Evolutionary conservation across 768 basidiomycete species (phyloP).

Genomic region (Rhodotorula kratochvilovae): DNA sequence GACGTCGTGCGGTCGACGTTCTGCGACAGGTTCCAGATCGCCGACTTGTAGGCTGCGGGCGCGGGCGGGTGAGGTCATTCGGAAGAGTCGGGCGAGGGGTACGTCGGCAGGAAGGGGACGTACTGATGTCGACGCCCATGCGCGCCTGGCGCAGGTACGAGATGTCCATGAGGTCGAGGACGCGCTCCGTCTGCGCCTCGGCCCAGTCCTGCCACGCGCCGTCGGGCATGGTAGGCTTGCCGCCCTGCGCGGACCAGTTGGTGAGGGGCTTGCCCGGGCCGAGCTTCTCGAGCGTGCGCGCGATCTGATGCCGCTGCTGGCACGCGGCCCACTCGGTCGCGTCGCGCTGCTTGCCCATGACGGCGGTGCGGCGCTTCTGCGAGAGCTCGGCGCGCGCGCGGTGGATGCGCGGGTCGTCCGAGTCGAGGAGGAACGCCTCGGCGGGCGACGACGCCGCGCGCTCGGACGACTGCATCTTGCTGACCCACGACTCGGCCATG

Average conservation of each 20-base stretch:
- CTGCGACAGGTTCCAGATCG: slow-evolving; percentile 94
- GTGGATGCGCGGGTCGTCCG: slow-evolving; percentile 87
- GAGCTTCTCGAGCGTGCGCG: slow-evolving; percentile 73
- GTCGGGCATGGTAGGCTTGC: slow-evolving; percentile 70
- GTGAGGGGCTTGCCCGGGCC: slow-evolving; percentile 82
- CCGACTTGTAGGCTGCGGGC: slow-evolving; percentile 32
- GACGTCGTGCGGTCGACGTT: slow-evolving; percentile 90
- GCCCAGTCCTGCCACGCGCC: slow-evolving; percentile 95
- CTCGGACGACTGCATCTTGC: slow-evolving; percentile 57
- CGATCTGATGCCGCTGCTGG: slow-evolving; percentile 83
- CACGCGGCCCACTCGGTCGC: slow-evolving; percentile 81
- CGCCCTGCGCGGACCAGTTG: slow-evolving; percentile 72
- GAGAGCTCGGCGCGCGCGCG: slow-evolving; percentile 61
- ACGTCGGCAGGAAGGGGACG: not conserved
- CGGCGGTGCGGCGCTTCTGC: slow-evolving; percentile 51
- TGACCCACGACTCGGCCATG: slow-evolving; percentile 57
- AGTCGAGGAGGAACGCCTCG: slow-evolving; percentile 83
- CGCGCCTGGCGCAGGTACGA: slow-evolving; percentile 73
- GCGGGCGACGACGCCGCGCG: slow-evolving; percentile 83
- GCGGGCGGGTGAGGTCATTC: not conserved
- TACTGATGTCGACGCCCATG: slow-evolving; percentile 74
- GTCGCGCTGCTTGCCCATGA: slow-evolving; percentile 60
- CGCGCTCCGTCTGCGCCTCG: slow-evolving; percentile 83
- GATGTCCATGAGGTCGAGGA: slow-evolving; percentile 94
- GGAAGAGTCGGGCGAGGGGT: not conserved